Conservation (phyloP, 768 basidiomycete species). For the Crucibulum laeve region DNA sequence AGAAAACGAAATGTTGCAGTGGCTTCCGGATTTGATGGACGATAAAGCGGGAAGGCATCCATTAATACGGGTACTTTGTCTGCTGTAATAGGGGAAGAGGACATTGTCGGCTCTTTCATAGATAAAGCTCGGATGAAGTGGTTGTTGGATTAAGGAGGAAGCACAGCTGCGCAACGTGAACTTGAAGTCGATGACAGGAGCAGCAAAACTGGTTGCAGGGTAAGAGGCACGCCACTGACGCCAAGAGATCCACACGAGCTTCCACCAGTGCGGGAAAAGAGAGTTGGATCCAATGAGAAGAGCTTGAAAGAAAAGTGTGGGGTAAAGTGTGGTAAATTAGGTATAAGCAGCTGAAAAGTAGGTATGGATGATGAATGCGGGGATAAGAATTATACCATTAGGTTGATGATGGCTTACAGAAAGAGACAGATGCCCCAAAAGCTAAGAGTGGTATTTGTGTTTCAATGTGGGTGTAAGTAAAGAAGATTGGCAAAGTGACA, state of each 20-base stretch:
- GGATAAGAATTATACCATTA: too few relatives aligned
- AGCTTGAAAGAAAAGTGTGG: background rate
- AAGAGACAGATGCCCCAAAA: too few relatives aligned
- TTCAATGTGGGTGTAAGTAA: too few relatives aligned
- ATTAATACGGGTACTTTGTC: background rate
- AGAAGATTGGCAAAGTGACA: too few relatives aligned
- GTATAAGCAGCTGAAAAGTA: too few relatives aligned
- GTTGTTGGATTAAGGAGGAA: slow-evolving; percentile 2
- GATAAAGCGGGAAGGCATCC: slow-evolving; percentile 33
- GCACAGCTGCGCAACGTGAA: background rate
- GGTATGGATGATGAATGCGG: too few relatives aligned
- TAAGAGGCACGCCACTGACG: background rate
- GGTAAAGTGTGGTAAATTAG: slow-evolving; percentile 1
- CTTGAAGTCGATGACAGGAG: background rate
- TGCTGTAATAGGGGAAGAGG: background rate
- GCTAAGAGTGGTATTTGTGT: too few relatives aligned
- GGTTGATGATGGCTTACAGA: too few relatives aligned
- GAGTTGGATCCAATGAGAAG: background rate
- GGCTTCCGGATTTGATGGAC: slow-evolving; percentile 33
- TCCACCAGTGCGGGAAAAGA: background rate
- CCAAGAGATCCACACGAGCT: background rate
- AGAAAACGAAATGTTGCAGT: slow-evolving; percentile 50
- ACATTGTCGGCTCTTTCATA: background rate
- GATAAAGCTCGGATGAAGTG: background rate
- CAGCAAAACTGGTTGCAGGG: background rate